phyloP scores from a whole-genome alignment of 2,329 filamentous ascomycete species.

The Lachnellula suecica region DNA sequence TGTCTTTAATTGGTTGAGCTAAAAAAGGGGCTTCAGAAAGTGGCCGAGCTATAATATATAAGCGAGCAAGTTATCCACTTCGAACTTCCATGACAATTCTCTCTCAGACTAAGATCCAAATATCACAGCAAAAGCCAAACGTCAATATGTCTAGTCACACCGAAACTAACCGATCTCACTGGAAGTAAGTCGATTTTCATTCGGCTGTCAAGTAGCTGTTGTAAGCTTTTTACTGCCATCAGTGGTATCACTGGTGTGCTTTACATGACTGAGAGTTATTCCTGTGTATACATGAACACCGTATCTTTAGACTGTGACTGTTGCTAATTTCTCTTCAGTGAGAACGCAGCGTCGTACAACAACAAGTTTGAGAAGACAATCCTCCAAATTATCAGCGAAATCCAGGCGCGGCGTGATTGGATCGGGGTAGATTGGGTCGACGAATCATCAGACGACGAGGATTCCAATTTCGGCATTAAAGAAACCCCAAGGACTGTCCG shows the following conservation, averaged over 20 bases:
- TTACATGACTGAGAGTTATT: no score
- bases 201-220: no score
- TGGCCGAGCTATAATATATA: slow-evolving; percentile 1
- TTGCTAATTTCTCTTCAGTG: slow-evolving; percentile 30
- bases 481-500: slow-evolving; percentile 39
- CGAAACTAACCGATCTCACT: slow-evolving; percentile 38
- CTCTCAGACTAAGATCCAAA: no score
- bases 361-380: slow-evolving; percentile 53
- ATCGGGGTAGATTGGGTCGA: slow-evolving; percentile 58
- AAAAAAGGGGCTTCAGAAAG: slow-evolving; percentile 3
- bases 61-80: neutral
- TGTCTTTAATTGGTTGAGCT: slow-evolving; percentile 3
- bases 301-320: neutral
- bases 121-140: no score
- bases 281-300: no score
- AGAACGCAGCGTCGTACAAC: slow-evolving; percentile 56
- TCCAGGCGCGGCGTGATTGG: slow-evolving; percentile 55
- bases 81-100: neutral
- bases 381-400: slow-evolving; percentile 51
- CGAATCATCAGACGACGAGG: slow-evolving; percentile 33
- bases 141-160: slow-evolving; percentile 26
- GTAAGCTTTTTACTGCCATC: no score
- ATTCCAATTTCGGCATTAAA: slow-evolving; percentile 1
- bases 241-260: no score
- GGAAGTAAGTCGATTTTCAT: slow-evolving; percentile 35